Conservation (phyloP, 2,329 filamentous ascomycete species). For the Fusarium globosum region DNA sequence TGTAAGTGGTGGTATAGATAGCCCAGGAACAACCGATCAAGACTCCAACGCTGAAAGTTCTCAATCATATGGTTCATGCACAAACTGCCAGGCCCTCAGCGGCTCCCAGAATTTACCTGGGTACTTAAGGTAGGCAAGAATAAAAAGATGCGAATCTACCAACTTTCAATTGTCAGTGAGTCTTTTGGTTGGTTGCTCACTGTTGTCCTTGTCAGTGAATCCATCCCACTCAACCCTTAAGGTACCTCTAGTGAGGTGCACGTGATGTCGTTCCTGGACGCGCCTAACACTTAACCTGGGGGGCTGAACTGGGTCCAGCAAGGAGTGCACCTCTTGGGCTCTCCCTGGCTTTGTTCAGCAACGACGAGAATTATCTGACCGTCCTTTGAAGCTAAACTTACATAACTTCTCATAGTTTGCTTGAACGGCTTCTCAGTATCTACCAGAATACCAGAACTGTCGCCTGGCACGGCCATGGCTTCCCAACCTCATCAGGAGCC, state of each 20-base stretch:
- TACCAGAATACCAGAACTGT: neutral
- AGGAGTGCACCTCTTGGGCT: slow-evolving; percentile 3
- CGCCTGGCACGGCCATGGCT: slow-evolving; percentile 43
- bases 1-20: slow-evolving; percentile 5
- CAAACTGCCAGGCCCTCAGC: neutral
- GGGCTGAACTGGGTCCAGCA: slow-evolving; percentile 9
- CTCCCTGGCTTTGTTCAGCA: slow-evolving; percentile 22
- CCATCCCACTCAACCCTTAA: neutral
- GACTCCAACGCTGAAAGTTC: neutral
- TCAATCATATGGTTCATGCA: neutral
- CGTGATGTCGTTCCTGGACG: slow-evolving; percentile 29
- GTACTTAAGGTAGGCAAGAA: neutral
- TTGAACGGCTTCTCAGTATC: neutral
- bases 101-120: neutral
- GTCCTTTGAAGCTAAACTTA: neutral
- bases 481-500: slow-evolving; percentile 47
- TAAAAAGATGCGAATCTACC: neutral
- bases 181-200: neutral
- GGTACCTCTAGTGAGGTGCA: slow-evolving; percentile 11
- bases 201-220: slow-evolving; percentile 4
- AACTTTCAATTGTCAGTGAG: neutral
- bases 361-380: slow-evolving; percentile 16
- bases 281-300: slow-evolving; percentile 2
- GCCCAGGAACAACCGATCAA: neutral
- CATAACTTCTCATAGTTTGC: neutral